Evolutionary conservation across 1,284 basidiomycete genomes (phyloP).

Genomic region (Papiliotrema nemorosa): DNA sequence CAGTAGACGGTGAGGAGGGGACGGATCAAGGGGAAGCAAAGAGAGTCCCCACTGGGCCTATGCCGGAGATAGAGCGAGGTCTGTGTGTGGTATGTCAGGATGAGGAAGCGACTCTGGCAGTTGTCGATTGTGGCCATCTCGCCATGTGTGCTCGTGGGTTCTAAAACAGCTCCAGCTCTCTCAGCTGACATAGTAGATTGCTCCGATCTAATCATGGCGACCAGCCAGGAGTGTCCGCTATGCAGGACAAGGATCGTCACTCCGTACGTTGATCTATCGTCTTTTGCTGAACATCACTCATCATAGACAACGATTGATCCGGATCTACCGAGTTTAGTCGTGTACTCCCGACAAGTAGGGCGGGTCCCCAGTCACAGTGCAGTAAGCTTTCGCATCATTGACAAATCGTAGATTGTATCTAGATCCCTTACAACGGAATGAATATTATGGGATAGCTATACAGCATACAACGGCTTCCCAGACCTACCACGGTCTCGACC

Average conservation of each 20-base stretch:
- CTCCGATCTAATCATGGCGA: slow-evolving; percentile 75
- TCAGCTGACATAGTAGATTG: slow-evolving; percentile 51
- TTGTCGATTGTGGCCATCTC: slow-evolving; percentile 88
- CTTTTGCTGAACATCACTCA: neutral
- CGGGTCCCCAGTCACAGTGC: neutral
- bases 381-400: no score
- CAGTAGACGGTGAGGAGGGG: slow-evolving; percentile 11
- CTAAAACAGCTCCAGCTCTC: neutral
- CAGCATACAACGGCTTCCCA: neutral
- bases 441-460: neutral
- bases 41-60: slow-evolving; percentile 38
- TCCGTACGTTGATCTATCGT: slow-evolving; percentile 15
- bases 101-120: slow-evolving; percentile 82
- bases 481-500: slow-evolving; percentile 18
- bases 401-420: no score
- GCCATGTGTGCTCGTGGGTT: slow-evolving; percentile 63
- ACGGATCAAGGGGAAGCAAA: slow-evolving; percentile 14
- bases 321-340: slow-evolving; percentile 55
- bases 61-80: slow-evolving; percentile 60
- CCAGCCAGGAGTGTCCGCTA: slow-evolving; percentile 75
- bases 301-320: slow-evolving; percentile 60
- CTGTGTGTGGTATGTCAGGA: slow-evolving; percentile 86
- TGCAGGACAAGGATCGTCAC: slow-evolving; percentile 76
- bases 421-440: neutral
- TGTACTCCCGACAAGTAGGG: neutral